These are phyloP conservation scores for Lactifluus rugatus DNA, from an alignment of 768 basidiomycete genomes.

Conservation along the genomic window DNA sequence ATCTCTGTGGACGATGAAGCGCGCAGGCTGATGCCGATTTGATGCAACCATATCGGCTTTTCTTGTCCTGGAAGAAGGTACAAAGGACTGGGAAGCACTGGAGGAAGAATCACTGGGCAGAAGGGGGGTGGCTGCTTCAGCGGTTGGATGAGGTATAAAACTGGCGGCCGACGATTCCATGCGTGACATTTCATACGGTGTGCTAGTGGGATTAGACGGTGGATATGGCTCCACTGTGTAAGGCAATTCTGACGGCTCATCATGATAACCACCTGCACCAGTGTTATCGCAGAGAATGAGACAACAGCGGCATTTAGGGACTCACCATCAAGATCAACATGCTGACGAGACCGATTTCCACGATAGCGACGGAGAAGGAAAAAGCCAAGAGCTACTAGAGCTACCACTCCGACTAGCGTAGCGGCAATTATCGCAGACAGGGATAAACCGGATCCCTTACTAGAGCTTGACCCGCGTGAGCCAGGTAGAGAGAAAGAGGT, in stretches of 20 bases:
- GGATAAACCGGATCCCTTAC: background rate
- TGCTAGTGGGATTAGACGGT: background rate
- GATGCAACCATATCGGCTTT: background rate
- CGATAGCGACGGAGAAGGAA: background rate
- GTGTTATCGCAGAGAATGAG: background rate
- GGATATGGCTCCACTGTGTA: background rate
- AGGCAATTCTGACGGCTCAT: background rate
- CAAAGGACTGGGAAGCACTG: background rate
- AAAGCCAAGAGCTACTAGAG: background rate
- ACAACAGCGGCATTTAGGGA: background rate
- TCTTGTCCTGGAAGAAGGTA: background rate
- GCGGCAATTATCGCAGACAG: background rate
- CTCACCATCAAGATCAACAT: background rate
- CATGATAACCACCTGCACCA: background rate
- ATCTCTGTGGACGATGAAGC: conserved; percentile 50
- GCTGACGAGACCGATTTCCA: background rate
- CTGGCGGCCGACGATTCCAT: background rate
- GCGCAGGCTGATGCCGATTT: background rate
- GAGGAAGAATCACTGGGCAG: background rate
- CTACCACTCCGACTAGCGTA: background rate
- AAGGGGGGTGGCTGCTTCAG: background rate
- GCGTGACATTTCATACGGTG: background rate
- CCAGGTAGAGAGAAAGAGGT: background rate
- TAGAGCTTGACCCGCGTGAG: background rate
- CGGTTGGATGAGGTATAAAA: background rate